Evolutionary conservation across 2,329 filamentous ascomycete species (phyloP), one percentile per base, ranked within the genome.

Genomic region (Phialocephala sp.): DNA sequence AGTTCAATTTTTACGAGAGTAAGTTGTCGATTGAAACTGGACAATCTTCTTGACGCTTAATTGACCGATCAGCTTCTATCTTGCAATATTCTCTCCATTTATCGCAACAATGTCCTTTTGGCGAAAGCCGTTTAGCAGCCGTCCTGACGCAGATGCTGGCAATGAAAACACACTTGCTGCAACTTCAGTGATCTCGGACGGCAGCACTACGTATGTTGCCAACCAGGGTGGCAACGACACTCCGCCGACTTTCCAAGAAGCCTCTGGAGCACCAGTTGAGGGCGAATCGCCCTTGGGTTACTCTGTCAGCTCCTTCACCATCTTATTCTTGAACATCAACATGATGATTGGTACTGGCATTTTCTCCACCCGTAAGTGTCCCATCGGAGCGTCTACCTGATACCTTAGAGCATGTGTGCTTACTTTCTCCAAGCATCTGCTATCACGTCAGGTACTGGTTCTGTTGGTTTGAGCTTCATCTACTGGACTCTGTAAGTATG

Each of bases 261-360:
- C 85, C 0, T 80, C 81, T 8, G 87, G 87, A 43, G 87, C 87
- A 0, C 87, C 87, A 0, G 85, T 89, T 3, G 87, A 89, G 73
- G 77, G 76, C 1, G 71, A 80, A 2, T 89, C 85, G 0, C 87
- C 88, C 0, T 76, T 90, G 1, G 88, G 87, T 0, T 88, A 88
- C 67, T 77, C 83, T 12, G 86, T 89, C 18, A 82, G 82, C 9
- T 82, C 80, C 63, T 67, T 84, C 4, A 86, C 86, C 0, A 83
- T 87, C 27, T 78, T 89, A 37, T 87, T 87, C 45, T 73, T 89
- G 61, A 89, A 89, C 66, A 74, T 89, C 47, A 85, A 84, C 64
- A 83, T 84, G 75, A 89, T 89, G 86, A 79, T 89, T 55, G 87
- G 87, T 0, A 89, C 85, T 0, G 86, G 86, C 79, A 11, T 68